Percentiles rank a stretch among this genome's conserved stretches.
Conservation (phyloP, 768 basidiomycete genomes). For the Pleurotus citrinopileatus region DNA sequence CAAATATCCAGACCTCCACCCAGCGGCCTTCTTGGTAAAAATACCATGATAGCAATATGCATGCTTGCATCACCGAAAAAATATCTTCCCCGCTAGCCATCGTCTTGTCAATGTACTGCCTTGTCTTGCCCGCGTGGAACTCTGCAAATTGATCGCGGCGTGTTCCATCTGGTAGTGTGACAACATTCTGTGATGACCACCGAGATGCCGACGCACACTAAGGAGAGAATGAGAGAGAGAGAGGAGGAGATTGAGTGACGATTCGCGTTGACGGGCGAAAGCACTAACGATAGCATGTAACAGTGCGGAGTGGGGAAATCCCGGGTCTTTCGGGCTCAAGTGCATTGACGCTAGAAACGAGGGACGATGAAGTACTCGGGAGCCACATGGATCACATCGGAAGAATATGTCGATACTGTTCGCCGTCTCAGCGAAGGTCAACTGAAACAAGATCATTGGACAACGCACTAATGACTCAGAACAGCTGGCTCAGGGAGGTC, state of each 20-base stretch:
- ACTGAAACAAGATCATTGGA: slow-evolving; percentile 9
- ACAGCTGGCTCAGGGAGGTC: slow-evolving; percentile 76
- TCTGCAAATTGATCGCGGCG: slow-evolving; percentile 85
- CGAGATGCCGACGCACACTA: slow-evolving; percentile 84
- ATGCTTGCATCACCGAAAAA: slow-evolving; percentile 84
- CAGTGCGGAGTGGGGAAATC: slow-evolving; percentile 87
- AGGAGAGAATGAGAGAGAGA: background rate
- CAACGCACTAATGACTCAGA: slow-evolving; percentile 73
- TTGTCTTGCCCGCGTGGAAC: slow-evolving; percentile 83
- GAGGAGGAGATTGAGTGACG: slow-evolving; percentile 15
- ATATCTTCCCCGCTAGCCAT: slow-evolving; percentile 90
- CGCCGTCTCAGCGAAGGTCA: slow-evolving; percentile 9
- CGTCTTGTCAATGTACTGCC: slow-evolving; percentile 83
- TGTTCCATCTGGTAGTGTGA: slow-evolving; percentile 69
- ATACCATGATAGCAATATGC: slow-evolving; percentile 85
- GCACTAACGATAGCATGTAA: slow-evolving; percentile 82
- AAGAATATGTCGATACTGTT: slow-evolving; percentile 84
- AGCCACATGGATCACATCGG: slow-evolving; percentile 82
- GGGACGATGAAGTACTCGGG: slow-evolving; percentile 77
- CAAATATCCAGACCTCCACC: slow-evolving; percentile 93
- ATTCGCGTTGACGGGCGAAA: slow-evolving; percentile 3
- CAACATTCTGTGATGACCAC: slow-evolving; percentile 71
- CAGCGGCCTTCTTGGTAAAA: slow-evolving; percentile 87
- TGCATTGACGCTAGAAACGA: slow-evolving; percentile 79
- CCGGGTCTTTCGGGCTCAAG: slow-evolving; percentile 74